Evolutionary conservation across 345 rosid species (phyloP).

Genomic region (Citrus hindsii): DNA sequence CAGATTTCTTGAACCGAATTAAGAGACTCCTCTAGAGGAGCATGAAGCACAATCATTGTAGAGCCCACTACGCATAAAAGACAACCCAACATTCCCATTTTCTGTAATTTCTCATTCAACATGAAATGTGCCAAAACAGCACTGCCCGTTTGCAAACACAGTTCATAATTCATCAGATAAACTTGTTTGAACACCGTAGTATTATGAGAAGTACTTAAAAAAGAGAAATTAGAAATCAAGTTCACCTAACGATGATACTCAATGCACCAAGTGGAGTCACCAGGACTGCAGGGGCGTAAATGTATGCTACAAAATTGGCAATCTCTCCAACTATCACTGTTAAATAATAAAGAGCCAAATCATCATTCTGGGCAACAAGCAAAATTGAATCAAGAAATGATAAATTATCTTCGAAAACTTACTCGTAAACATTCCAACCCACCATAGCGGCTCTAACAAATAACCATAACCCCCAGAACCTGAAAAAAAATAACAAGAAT

Average conservation of each 20-base stretch:
- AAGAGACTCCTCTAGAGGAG: constrained; percentile 51
- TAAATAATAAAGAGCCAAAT: not conserved
- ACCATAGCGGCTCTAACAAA: constrained; percentile 80
- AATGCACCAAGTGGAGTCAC: constrained; percentile 79
- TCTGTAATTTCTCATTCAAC: constrained; percentile 63
- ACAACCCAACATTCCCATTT: constrained; percentile 77
- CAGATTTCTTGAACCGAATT: constrained; percentile 62
- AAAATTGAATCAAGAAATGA: not conserved
- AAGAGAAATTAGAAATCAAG: not conserved
- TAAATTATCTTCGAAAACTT: constrained; percentile 18
- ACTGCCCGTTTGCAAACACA: constrained; percentile 33
- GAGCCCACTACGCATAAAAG: constrained; percentile 74
- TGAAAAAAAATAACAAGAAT: not conserved
- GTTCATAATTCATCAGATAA: constrained; percentile 24
- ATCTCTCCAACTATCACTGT: constrained; percentile 79
- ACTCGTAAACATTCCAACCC: constrained; percentile 88
- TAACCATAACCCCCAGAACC: constrained; percentile 83
- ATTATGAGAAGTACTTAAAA: not conserved
- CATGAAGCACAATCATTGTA: constrained; percentile 66
- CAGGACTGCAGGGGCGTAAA: constrained; percentile 77
- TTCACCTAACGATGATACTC: constrained; percentile 72
- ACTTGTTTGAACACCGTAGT: not conserved
- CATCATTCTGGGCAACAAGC: not conserved
- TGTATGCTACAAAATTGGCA: constrained; percentile 64
- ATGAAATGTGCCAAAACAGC: constrained; percentile 73